These are phyloP conservation scores for Russula dissimulans DNA, from an alignment of 768 basidiomycete genomes.

Conservation along the genomic window DNA sequence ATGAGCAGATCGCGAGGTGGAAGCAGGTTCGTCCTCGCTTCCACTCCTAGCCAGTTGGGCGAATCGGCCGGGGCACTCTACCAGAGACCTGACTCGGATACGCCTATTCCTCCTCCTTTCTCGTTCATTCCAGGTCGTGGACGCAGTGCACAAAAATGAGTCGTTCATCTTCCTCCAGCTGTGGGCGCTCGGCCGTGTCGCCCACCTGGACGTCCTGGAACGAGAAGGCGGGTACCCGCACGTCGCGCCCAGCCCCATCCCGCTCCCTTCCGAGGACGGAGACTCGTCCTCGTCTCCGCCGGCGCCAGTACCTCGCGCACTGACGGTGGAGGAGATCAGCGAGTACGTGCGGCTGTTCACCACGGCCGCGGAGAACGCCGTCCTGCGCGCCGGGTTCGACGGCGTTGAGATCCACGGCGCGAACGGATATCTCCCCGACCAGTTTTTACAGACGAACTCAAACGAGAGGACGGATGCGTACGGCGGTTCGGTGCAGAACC, in stretches of 20 bases:
- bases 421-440: slow-evolving; percentile 28
- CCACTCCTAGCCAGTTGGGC: too few relatives aligned
- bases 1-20: slow-evolving; percentile 48
- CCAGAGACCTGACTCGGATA: too few relatives aligned
- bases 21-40: slow-evolving; percentile 28
- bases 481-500: slow-evolving; percentile 39
- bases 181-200: slow-evolving; percentile 32
- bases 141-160: slow-evolving; percentile 29
- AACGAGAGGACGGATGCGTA: slow-evolving; percentile 39
- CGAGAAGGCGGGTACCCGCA: neutral
- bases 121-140: neutral
- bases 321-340: slow-evolving; percentile 25
- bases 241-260: neutral
- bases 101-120: too few relatives aligned
- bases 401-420: slow-evolving; percentile 27
- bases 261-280: neutral
- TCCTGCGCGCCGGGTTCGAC: slow-evolving; percentile 26
- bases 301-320: neutral
- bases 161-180: slow-evolving; percentile 31
- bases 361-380: slow-evolving; percentile 31
- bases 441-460: slow-evolving; percentile 30
- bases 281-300: neutral
- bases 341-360: slow-evolving; percentile 24
- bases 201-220: neutral
- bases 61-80: too few relatives aligned